Evolutionary conservation across 495 filamentous ascomycete genomes (phyloP).

Genomic region (Penicillium lagena): DNA sequence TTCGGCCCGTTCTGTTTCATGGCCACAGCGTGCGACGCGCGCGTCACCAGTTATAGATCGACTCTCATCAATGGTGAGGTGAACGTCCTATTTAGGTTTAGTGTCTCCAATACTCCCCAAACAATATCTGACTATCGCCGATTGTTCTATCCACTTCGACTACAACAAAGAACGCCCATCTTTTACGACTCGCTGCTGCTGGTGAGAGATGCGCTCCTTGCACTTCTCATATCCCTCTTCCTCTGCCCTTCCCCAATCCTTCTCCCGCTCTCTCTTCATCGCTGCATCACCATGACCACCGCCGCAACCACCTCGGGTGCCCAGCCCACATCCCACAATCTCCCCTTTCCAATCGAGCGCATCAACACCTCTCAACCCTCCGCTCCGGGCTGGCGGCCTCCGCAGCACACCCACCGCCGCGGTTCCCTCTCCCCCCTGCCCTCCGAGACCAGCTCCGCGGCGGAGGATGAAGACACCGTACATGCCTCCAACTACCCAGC

Average conservation of each 20-base stretch:
- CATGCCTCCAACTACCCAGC: constrained; percentile 37
- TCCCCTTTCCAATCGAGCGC: constrained; percentile 4
- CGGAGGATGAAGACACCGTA: constrained; percentile 11
- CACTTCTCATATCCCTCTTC: too few relatives aligned
- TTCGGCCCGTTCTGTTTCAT: too few relatives aligned
- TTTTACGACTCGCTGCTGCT: too few relatives aligned
- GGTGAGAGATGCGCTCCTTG: too few relatives aligned
- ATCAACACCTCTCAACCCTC: constrained; percentile 1
- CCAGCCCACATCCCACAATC: constrained; percentile 5
- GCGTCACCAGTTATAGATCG: too few relatives aligned
- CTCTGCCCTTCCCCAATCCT: neutral
- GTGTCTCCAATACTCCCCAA: too few relatives aligned
- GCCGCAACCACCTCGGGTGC: constrained; percentile 8
- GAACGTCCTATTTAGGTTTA: too few relatives aligned
- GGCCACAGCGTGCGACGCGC: too few relatives aligned
- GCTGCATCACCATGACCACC: neutral
- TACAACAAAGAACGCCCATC: too few relatives aligned
- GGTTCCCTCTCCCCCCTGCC: constrained; percentile 2
- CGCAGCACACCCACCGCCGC: constrained; percentile 2
- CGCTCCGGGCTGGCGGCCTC: constrained; percentile 17
- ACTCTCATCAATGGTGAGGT: too few relatives aligned
- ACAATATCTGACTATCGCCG: too few relatives aligned
- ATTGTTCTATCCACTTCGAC: too few relatives aligned
- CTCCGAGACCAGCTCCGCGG: constrained; percentile 6
- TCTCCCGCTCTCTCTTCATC: neutral